Percentiles rank a stretch among this genome's conserved stretches.
These are phyloP conservation scores for Iris pallida DNA, from an alignment of 116 monocot genomes.

Conservation along the genomic window DNA sequence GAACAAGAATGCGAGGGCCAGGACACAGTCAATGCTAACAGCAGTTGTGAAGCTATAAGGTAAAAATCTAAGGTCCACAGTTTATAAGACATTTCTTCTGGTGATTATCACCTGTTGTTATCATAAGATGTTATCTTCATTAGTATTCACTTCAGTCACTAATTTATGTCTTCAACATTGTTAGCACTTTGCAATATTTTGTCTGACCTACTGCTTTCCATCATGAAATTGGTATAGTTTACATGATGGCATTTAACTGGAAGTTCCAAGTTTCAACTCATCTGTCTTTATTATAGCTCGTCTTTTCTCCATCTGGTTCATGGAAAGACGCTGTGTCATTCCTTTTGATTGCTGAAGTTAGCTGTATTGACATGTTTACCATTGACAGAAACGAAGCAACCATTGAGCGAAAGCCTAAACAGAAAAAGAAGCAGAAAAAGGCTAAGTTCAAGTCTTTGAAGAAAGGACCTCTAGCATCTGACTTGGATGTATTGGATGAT, in stretches of 20 bases:
- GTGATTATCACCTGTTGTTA: background rate
- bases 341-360: background rate
- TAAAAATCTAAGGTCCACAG: conserved; percentile 9
- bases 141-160: too few species aligned
- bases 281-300: too few species aligned
- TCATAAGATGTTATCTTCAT: background rate
- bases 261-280: too few species aligned
- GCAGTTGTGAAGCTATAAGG: conserved; percentile 33
- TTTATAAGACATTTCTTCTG: background rate
- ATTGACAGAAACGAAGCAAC: conserved; percentile 24
- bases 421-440: conserved; percentile 76
- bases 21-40: conserved; percentile 17
- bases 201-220: too few species aligned
- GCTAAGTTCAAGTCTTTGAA: conserved; percentile 89
- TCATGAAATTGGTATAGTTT: too few species aligned
- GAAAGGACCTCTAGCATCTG: conserved; percentile 66
- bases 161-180: too few species aligned
- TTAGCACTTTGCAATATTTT: too few species aligned
- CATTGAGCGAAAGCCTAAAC: conserved; percentile 51
- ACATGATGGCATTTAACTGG: too few species aligned
- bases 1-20: conserved; percentile 65
- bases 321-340: background rate
- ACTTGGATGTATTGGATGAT: conserved; percentile 35
- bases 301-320: too few species aligned
- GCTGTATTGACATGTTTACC: background rate